A percentile compares a stretch with the other conserved stretches of the same genome.
Evolutionary conservation across 2,329 filamentous ascomycete genomes (phyloP).

Genomic region (Botrytis deweyae): DNA sequence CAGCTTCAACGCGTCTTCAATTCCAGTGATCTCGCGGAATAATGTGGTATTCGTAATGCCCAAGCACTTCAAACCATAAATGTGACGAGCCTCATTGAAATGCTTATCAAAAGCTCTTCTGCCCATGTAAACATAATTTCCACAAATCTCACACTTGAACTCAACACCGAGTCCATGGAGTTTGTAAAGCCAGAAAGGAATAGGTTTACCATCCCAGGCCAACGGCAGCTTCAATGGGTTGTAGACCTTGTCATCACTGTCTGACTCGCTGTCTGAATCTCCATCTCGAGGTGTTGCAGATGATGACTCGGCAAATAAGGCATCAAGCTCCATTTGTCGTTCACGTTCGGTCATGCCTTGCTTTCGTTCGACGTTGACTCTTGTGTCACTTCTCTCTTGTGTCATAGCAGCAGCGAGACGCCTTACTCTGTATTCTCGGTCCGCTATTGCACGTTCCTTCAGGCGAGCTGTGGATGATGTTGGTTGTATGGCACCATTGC

Average conservation of each 20-base stretch:
- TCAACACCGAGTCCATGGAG: constrained; percentile 93
- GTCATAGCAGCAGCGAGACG: constrained; percentile 80
- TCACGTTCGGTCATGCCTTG: constrained; percentile 98
- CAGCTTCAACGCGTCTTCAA: constrained; percentile 81
- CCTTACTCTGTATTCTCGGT: constrained; percentile 80
- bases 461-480: constrained; percentile 48
- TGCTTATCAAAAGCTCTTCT: constrained; percentile 96
- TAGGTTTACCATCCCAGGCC: constrained; percentile 98
- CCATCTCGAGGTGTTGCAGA: constrained; percentile 41
- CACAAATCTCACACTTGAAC: constrained; percentile 93
- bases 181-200: constrained; percentile 98
- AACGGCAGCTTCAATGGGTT: constrained; percentile 95
- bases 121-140: constrained; percentile 99
- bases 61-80: constrained; percentile 89
- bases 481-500: constrained; percentile 35
- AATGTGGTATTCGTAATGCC: constrained; percentile 89
- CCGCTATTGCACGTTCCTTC: constrained; percentile 88
- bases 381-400: constrained; percentile 82
- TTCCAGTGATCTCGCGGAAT: constrained; percentile 91
- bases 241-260: constrained; percentile 84
- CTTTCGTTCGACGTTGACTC: constrained; percentile 92
- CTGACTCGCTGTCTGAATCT: constrained; percentile 66
- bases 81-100: constrained; percentile 90
- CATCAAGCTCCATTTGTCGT: constrained; percentile 88
- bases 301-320: constrained; percentile 65